Conservation (phyloP, 768 basidiomycete genomes). For the Bullera alba region DNA sequence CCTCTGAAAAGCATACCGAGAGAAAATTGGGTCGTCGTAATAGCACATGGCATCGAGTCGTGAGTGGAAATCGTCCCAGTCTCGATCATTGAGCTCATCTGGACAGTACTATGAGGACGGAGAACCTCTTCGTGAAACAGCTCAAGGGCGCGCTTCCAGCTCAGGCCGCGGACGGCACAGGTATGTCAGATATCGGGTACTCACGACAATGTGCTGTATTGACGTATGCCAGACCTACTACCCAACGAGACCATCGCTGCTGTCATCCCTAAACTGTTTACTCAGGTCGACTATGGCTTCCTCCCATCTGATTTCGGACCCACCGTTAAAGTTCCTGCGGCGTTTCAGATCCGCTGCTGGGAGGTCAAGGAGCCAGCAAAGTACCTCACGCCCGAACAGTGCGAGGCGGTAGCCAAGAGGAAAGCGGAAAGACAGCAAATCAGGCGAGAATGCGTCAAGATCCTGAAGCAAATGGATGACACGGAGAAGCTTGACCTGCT, state of each 20-base stretch:
- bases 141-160: background rate
- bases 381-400: constrained; percentile 15
- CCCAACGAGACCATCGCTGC: constrained; percentile 8
- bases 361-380: constrained; percentile 23
- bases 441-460: constrained; percentile 19
- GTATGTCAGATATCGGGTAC: constrained; percentile 1
- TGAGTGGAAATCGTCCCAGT: constrained; percentile 5
- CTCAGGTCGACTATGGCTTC: constrained; percentile 26
- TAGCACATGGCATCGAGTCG: constrained; percentile 29
- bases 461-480: constrained; percentile 29
- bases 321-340: constrained; percentile 19
- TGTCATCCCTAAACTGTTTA: constrained; percentile 26
- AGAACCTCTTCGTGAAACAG: constrained; percentile 5
- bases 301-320: constrained; percentile 21
- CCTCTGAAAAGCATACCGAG: constrained; percentile 17
- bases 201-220: constrained; percentile 3
- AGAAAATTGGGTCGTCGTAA: constrained; percentile 20
- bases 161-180: background rate
- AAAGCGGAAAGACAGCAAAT: constrained; percentile 12
- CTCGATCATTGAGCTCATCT: background rate
- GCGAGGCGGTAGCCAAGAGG: constrained; percentile 5
- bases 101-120: constrained; percentile 9
- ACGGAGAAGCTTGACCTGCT: constrained; percentile 28
- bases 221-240: constrained; percentile 14
- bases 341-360: constrained; percentile 32